Percentiles rank a stretch among this genome's conserved stretches.
These are phyloP conservation scores for Capsella rubella DNA, from an alignment of 441 rosid species.

Conservation along the genomic window DNA sequence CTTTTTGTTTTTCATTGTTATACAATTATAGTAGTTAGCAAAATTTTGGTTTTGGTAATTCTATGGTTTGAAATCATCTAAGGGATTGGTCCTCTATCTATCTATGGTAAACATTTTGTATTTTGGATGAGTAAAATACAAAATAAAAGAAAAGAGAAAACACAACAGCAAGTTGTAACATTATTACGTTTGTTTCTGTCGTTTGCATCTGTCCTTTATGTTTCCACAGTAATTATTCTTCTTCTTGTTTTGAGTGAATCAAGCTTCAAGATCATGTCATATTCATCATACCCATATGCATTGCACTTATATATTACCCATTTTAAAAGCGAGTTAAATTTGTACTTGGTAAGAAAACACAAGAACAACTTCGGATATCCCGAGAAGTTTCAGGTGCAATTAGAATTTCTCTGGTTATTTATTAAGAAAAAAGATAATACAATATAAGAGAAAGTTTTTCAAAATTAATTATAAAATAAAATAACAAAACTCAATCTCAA, in stretches of 20 bases:
- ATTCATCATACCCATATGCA: neutral
- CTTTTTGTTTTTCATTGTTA: neutral
- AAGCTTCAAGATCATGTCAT: neutral
- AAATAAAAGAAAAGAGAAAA: neutral
- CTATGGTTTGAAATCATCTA: neutral
- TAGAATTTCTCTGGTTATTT: neutral
- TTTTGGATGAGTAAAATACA: neutral
- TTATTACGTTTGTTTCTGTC: constrained; percentile 27
- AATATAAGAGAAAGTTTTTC: neutral
- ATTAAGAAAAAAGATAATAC: neutral
- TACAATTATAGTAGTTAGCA: neutral
- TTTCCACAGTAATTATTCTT: constrained; percentile 23
- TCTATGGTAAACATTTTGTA: neutral
- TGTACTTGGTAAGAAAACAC: neutral
- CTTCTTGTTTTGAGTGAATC: constrained; percentile 18
- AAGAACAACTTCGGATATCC: neutral
- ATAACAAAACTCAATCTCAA: neutral
- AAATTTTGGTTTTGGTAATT: neutral
- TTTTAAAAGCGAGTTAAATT: neutral
- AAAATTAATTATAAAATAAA: neutral
- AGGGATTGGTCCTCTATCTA: neutral
- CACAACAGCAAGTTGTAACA: constrained; percentile 18
- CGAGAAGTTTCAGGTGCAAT: neutral
- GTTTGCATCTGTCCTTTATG: constrained; percentile 33
- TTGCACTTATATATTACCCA: neutral